Evolutionary conservation across 1,139 yeast genomes (phyloP).

Genomic region (Diutina rugosa): DNA sequence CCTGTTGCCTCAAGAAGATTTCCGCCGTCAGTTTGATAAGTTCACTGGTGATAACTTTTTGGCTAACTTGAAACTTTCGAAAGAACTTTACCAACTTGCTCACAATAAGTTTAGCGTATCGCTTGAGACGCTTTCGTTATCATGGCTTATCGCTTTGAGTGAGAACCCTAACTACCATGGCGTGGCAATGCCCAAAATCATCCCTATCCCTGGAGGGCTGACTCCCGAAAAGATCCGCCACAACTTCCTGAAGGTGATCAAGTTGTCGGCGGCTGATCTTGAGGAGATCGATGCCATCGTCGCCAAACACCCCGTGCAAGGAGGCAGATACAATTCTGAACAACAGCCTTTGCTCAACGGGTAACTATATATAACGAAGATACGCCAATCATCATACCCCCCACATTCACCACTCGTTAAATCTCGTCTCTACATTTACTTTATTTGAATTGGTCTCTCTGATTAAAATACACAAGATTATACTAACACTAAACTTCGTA

Average conservation of each 20-base stretch:
- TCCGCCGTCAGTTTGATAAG: slow-evolving; percentile 39
- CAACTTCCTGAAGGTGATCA: slow-evolving; percentile 33
- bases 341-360: background rate
- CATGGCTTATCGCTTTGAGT: slow-evolving; percentile 45
- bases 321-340: slow-evolving; percentile 34
- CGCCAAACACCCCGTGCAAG: slow-evolving; percentile 24
- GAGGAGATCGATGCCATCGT: slow-evolving; percentile 32
- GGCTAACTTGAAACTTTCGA: slow-evolving; percentile 36
- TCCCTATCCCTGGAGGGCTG: slow-evolving; percentile 75
- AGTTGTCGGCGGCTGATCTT: slow-evolving; percentile 41
- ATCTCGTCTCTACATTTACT: no score
- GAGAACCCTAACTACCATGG: slow-evolving; percentile 16
- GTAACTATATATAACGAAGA: background rate
- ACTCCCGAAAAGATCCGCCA: slow-evolving; percentile 43
- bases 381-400: background rate
- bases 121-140: slow-evolving; percentile 57
- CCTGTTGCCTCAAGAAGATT: slow-evolving; percentile 27
- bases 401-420: no score
- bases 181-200: slow-evolving; percentile 33
- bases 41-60: slow-evolving; percentile 44
- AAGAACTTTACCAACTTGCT: slow-evolving; percentile 31
- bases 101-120: slow-evolving; percentile 33
- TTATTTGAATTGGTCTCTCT: no score
- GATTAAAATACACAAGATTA: no score
- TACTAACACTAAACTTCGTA: no score